Conservation (phyloP, 352 stramenopile genomes). For the Poterioochromonas sp. region DNA sequence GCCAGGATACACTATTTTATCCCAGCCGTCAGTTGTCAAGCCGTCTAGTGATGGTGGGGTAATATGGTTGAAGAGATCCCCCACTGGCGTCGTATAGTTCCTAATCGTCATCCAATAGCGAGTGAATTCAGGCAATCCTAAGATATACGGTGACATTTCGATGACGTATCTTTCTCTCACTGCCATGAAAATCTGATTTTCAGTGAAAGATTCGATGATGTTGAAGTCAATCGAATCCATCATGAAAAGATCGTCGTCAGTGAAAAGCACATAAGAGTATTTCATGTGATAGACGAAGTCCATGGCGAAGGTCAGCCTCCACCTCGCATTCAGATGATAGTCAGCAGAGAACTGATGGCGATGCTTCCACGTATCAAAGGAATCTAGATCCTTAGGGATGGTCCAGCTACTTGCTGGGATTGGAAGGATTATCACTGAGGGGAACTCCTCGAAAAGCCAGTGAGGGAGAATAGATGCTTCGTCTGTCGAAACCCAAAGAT, state of each 20-base stretch:
- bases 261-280: background rate
- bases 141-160: background rate
- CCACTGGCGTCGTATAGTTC: background rate
- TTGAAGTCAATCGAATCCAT: background rate
- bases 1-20: slow-evolving; percentile 6
- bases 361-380: background rate
- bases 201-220: background rate
- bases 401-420: background rate
- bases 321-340: slow-evolving; percentile 8
- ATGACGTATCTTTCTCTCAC: background rate
- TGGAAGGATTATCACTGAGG: background rate
- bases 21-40: background rate
- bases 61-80: background rate
- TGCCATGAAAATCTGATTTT: background rate
- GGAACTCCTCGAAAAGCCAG: slow-evolving; percentile 2
- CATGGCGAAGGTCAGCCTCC: background rate
- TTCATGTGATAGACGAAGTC: slow-evolving; percentile 1
- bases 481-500: background rate
- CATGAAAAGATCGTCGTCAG: slow-evolving; percentile 7
- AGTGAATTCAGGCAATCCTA: background rate
- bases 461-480: background rate
- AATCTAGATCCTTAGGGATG: background rate
- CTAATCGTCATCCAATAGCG: background rate
- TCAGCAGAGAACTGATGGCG: background rate
- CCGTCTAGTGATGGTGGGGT: background rate